phyloP scores from a whole-genome alignment of 352 stramenopile genomes.

The Phytophthora niederhauseri region DNA sequence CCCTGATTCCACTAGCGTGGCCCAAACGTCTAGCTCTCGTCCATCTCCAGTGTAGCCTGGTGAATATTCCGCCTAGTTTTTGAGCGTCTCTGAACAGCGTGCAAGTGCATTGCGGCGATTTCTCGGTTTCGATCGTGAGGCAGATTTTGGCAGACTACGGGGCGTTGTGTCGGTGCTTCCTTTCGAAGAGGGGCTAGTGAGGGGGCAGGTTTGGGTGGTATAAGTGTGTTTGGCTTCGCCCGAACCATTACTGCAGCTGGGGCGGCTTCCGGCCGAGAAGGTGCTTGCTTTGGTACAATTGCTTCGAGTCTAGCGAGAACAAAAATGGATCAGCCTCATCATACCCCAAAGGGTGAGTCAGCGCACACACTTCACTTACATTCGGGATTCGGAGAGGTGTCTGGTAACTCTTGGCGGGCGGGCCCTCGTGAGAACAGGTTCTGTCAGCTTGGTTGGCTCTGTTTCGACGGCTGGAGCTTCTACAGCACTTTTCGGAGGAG shows the following conservation, averaged over 20 bases:
- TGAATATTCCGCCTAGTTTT: conserved; percentile 41
- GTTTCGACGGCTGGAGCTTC: conserved; percentile 4
- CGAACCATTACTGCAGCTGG: conserved; percentile 4
- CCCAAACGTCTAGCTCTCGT: conserved; percentile 29
- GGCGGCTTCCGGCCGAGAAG: conserved; percentile 5
- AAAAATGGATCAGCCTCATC: conserved; percentile 2
- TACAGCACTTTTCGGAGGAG: conserved; percentile 14
- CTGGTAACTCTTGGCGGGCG: conserved; percentile 32
- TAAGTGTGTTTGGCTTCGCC: neutral
- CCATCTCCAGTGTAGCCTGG: conserved; percentile 37
- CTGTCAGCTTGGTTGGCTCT: conserved; percentile 1
- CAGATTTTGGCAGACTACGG: conserved; percentile 23
- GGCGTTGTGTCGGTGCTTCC: conserved; percentile 15
- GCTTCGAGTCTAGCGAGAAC: conserved; percentile 18
- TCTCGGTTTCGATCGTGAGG: conserved; percentile 66
- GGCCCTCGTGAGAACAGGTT: conserved; percentile 4
- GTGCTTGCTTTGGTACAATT: conserved; percentile 14
- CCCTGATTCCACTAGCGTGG: neutral
- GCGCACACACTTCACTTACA: conserved; percentile 39
- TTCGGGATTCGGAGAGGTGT: conserved; percentile 40
- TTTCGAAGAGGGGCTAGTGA: conserved; percentile 26
- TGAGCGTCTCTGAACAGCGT: conserved; percentile 60
- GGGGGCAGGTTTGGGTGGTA: conserved; percentile 12
- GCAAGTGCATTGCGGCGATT: conserved; percentile 62
- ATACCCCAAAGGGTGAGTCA: neutral